A percentile compares a stretch with the other conserved stretches of the same genome.
These are phyloP conservation scores for Sporothrix protearum DNA, from an alignment of 2,329 filamentous ascomycete genomes.

Conservation along the genomic window DNA sequence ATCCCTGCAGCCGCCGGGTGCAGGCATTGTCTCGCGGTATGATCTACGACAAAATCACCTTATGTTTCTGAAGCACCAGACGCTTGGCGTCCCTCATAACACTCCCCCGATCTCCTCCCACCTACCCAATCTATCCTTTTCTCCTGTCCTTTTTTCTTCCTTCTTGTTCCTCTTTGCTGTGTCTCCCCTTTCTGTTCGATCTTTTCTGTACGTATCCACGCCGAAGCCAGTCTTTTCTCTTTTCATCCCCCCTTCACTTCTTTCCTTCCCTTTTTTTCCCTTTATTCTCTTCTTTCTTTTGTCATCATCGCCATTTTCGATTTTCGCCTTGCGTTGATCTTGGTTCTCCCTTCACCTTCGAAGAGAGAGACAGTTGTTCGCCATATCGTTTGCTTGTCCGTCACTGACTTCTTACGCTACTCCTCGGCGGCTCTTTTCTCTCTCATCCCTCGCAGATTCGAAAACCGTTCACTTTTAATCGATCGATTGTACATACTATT, in stretches of 20 bases:
- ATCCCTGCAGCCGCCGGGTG: slow-evolving; percentile 32
- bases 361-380: background rate
- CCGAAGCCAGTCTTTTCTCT: slow-evolving; percentile 13
- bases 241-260: background rate
- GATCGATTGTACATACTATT: slow-evolving; percentile 2
- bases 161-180: slow-evolving; percentile 25
- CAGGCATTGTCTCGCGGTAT: slow-evolving; percentile 43
- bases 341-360: slow-evolving; percentile 7
- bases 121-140: background rate
- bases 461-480: background rate
- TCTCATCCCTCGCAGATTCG: background rate
- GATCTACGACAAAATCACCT: slow-evolving; percentile 43
- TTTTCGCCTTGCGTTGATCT: slow-evolving; percentile 3
- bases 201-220: slow-evolving; percentile 24
- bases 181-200: slow-evolving; percentile 9
- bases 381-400: background rate
- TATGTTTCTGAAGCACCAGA: slow-evolving; percentile 39
- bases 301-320: slow-evolving; percentile 13
- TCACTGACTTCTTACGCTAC: slow-evolving; percentile 13
- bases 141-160: slow-evolving; percentile 32
- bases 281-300: slow-evolving; percentile 11
- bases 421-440: background rate
- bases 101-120: slow-evolving; percentile 26
- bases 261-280: slow-evolving; percentile 15
- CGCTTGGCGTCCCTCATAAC: slow-evolving; percentile 38